phyloP scores from a whole-genome alignment of 148 eudicot genomes.

The Dysphania ambrosioides region DNA sequence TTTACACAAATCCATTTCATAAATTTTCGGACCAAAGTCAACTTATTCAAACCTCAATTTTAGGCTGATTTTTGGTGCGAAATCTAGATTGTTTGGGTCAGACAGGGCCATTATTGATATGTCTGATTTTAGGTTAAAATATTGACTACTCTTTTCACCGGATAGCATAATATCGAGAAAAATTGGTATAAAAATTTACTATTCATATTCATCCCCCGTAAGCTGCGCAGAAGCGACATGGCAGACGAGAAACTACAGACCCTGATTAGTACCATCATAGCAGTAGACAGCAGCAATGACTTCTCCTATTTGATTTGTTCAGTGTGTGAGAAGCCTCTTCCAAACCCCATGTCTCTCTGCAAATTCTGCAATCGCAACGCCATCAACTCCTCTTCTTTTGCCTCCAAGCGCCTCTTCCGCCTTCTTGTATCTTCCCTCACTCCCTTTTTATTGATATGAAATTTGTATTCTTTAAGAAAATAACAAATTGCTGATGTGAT shows the following conservation, averaged over 20 bases:
- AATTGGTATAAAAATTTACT: too few relatives aligned
- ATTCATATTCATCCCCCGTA: too few relatives aligned
- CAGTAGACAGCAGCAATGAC: constrained; percentile 41
- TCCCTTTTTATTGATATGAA: neutral
- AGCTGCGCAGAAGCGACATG: constrained; percentile 2
- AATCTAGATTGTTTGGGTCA: too few relatives aligned
- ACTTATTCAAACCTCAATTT: too few relatives aligned
- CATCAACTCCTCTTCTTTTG: constrained; percentile 33
- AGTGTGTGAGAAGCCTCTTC: constrained; percentile 63
- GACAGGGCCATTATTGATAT: too few relatives aligned
- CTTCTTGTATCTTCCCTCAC: constrained; percentile 44
- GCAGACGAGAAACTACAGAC: constrained; percentile 18
- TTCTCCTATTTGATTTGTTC: constrained; percentile 63
- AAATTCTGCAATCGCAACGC: constrained; percentile 44
- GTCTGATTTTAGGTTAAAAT: too few relatives aligned
- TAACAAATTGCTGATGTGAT: neutral
- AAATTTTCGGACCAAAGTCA: too few relatives aligned
- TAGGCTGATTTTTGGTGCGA: too few relatives aligned
- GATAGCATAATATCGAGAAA: too few relatives aligned
- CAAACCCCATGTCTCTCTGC: constrained; percentile 35
- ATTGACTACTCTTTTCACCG: too few relatives aligned
- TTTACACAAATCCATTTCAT: too few relatives aligned
- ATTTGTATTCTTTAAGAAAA: neutral
- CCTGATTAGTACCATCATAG: constrained; percentile 45
- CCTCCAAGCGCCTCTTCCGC: constrained; percentile 70